Evolutionary conservation across 176 grass and related monocot species (phyloP).

Genomic region (Stipa capillata): DNA sequence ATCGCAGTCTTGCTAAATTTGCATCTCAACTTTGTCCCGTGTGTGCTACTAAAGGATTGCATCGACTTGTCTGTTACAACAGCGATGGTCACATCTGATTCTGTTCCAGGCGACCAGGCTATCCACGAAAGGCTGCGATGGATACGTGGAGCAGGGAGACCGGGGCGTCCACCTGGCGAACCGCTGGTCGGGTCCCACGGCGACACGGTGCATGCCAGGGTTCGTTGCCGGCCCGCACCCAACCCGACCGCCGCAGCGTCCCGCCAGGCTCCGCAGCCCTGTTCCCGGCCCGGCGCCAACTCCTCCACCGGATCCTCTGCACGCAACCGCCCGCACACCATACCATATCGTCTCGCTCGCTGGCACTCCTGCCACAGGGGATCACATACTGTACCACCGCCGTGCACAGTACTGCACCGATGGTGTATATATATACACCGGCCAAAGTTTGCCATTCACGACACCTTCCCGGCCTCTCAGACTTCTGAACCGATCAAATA

Average conservation of each 20-base stretch:
- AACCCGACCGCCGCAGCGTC: constrained; percentile 41
- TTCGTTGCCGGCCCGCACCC: constrained; percentile 20
- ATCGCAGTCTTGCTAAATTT: not conserved
- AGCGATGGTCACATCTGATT: constrained; percentile 7
- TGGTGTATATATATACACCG: constrained; percentile 43
- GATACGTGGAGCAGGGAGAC: not conserved
- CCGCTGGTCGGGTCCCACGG: constrained; percentile 8
- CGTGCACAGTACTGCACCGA: not conserved
- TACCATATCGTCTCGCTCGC: not conserved
- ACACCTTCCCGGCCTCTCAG: not conserved
- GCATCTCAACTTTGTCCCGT: not conserved
- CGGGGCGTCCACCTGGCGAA: constrained; percentile 16
- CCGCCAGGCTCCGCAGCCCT: constrained; percentile 24
- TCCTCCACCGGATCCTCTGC: constrained; percentile 24
- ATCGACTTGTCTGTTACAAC: not conserved
- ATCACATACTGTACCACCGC: not conserved
- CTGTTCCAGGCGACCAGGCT: not conserved
- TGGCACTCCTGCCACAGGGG: not conserved
- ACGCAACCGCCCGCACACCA: constrained; percentile 1
- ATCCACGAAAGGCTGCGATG: constrained; percentile 1
- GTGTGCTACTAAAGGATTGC: not conserved
- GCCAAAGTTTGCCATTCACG: not conserved
- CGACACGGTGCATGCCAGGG: constrained; percentile 33
- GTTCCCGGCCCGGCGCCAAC: constrained; percentile 18
- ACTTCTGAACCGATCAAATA: not conserved